These are phyloP conservation scores for Sphaerobolus stellatus DNA, from an alignment of 1,284 basidiomycete genomes.

Conservation along the genomic window DNA sequence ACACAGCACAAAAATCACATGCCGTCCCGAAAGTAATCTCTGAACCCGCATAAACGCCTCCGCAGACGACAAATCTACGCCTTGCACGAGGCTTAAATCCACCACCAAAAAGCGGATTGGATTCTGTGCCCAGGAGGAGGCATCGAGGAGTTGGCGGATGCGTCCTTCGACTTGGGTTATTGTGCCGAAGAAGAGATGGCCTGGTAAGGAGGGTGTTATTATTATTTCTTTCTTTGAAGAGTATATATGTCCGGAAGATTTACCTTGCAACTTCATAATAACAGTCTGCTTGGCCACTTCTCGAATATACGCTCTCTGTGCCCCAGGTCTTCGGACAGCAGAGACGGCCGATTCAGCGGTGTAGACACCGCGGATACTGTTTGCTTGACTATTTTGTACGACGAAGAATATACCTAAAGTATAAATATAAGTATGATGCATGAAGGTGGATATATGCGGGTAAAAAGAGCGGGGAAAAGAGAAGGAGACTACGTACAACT, in stretches of 20 bases:
- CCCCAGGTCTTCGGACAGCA: slow-evolving; percentile 86
- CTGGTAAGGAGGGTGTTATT: slow-evolving; percentile 30
- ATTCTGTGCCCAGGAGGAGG: slow-evolving; percentile 70
- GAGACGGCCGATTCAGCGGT: slow-evolving; percentile 83
- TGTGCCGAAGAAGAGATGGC: slow-evolving; percentile 96
- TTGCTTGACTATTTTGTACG: slow-evolving; percentile 82
- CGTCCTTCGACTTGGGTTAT: slow-evolving; percentile 86
- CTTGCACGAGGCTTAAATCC: slow-evolving; percentile 83
- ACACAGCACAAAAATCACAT: slow-evolving; percentile 86
- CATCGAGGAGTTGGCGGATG: slow-evolving; percentile 72
- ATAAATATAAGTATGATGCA: slow-evolving; percentile 12
- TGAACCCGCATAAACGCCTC: slow-evolving; percentile 95
- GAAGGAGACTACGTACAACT: slow-evolving; percentile 61
- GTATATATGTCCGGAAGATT: not conserved
- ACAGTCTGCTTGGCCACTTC: slow-evolving; percentile 92
- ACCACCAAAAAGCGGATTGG: slow-evolving; percentile 90
- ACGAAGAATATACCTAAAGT: slow-evolving; percentile 88
- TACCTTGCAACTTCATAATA: slow-evolving; percentile 85
- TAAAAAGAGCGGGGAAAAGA: no score
- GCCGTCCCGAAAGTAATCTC: slow-evolving; percentile 73
- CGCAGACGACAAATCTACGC: slow-evolving; percentile 92
- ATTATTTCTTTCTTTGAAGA: not conserved
- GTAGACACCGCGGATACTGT: slow-evolving; percentile 80
- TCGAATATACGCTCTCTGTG: slow-evolving; percentile 87
- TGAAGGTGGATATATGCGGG: not conserved